A percentile compares a stretch with the other conserved stretches of the same genome.
Evolutionary conservation across 768 basidiomycete species (phyloP).

Genomic region (Tricholoma terreum): DNA sequence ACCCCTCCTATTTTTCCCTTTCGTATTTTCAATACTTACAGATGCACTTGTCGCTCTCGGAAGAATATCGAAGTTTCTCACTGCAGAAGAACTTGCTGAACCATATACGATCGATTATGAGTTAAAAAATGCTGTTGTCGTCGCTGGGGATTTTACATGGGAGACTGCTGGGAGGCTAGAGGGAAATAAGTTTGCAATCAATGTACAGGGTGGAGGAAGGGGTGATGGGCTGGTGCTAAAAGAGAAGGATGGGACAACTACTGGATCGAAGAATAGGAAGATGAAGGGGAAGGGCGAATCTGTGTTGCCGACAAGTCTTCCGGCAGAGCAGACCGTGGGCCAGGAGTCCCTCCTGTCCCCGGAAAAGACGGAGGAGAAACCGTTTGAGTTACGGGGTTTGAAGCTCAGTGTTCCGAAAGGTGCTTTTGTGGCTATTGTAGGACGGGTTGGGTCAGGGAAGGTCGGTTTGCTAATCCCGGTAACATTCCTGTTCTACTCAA

Average conservation of each 20-base stretch:
- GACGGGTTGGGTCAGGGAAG: constrained; percentile 73
- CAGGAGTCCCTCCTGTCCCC: constrained; percentile 17
- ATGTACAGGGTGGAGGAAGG: constrained; percentile 10
- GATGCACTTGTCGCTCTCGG: constrained; percentile 46
- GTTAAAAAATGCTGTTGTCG: constrained; percentile 37
- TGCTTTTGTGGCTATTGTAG: constrained; percentile 70
- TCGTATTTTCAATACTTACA: constrained; percentile 51
- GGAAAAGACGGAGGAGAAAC: constrained; percentile 36
- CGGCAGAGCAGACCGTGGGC: constrained; percentile 3
- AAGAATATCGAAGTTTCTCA: constrained; percentile 46
- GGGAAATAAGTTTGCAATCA: constrained; percentile 7
- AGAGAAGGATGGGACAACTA: constrained; percentile 13
- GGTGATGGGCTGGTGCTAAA: constrained; percentile 12
- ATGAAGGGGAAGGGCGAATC: constrained; percentile 19
- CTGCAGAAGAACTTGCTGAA: constrained; percentile 52
- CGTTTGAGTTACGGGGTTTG: constrained; percentile 49
- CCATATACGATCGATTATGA: constrained; percentile 42
- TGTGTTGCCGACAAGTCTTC: constrained; percentile 19
- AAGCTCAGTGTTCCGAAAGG: constrained; percentile 48
- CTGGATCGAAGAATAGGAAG: too few relatives aligned
- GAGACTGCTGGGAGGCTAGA: constrained; percentile 32
- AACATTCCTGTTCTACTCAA: too few relatives aligned
- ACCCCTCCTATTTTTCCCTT: constrained; percentile 55
- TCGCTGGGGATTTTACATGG: constrained; percentile 54
- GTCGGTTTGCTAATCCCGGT: constrained; percentile 27